A percentile compares a stretch with the other conserved stretches of the same genome.
Conservation (phyloP, 306 rosid genomes). For the Prosopis cineraria region DNA sequence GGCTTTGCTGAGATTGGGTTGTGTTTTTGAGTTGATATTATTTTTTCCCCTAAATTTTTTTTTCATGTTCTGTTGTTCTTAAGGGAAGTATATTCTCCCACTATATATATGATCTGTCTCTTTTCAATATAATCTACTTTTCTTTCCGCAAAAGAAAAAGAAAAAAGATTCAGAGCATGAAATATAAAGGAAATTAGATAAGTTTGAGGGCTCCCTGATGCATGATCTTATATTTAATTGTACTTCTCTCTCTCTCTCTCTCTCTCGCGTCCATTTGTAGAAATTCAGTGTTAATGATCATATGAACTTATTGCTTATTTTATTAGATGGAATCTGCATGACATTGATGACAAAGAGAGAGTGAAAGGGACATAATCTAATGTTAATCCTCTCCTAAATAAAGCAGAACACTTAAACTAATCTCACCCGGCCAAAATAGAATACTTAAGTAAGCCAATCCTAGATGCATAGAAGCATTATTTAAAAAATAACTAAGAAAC, state of each 20-base stretch:
- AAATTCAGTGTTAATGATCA: background rate
- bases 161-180: background rate
- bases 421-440: background rate
- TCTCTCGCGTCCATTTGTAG: background rate
- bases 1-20: conserved; percentile 15
- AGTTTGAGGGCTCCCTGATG: background rate
- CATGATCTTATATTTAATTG: background rate
- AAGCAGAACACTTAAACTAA: background rate
- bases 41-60: background rate
- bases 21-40: background rate
- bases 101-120: background rate
- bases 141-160: background rate
- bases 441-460: background rate
- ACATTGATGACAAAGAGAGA: background rate
- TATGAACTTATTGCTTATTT: background rate
- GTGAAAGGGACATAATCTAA: background rate
- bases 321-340: background rate
- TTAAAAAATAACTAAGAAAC: background rate
- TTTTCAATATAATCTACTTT: background rate
- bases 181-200: background rate
- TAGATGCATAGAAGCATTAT: background rate
- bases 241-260: too few species aligned
- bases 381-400: background rate
- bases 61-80: background rate
- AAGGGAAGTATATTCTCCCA: background rate